A percentile compares a stretch with the other conserved stretches of the same genome.
phyloP scores from a whole-genome alignment of 2,329 filamentous ascomycete species.

The Ceratocystiopsis minuta region DNA sequence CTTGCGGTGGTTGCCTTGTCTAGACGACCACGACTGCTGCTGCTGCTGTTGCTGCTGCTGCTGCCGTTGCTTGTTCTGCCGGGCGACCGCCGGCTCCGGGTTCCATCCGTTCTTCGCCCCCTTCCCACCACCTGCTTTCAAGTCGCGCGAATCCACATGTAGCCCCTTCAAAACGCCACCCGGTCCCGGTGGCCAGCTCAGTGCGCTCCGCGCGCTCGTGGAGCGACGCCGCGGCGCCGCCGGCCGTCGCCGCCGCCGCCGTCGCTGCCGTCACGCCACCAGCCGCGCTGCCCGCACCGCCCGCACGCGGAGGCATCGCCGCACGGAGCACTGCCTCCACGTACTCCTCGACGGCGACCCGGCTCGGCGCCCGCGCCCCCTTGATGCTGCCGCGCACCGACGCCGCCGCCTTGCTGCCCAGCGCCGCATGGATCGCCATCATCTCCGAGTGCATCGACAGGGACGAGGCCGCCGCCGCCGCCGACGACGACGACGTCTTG shows the following conservation, averaged over 20 bases:
- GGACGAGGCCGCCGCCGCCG: slow-evolving; percentile 10
- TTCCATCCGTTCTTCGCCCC: neutral
- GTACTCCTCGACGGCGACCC: neutral
- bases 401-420: slow-evolving; percentile 18
- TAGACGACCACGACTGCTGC: too few species aligned
- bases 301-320: neutral
- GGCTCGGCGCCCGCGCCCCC: neutral
- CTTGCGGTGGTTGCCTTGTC: too few species aligned
- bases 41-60: too few species aligned
- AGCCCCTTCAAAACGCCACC: neutral
- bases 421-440: slow-evolving; percentile 34
- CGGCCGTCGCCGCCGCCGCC: too few species aligned
- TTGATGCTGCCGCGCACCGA: neutral
- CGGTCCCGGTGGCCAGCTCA: neutral
- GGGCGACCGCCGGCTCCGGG: neutral
- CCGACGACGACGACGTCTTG: too few species aligned
- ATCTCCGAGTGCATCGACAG: slow-evolving; percentile 36
- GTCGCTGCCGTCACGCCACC: too few species aligned
- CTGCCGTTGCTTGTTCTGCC: neutral
- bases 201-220: neutral
- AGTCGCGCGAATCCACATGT: neutral
- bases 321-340: neutral
- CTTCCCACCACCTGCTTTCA: neutral
- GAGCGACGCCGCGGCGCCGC: too few species aligned
- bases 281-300: too few species aligned